Evolutionary conservation across 2,329 filamentous ascomycete genomes (phyloP), one percentile per base, ranked within the genome.

Genomic region (Scedosporium apiospermum): DNA sequence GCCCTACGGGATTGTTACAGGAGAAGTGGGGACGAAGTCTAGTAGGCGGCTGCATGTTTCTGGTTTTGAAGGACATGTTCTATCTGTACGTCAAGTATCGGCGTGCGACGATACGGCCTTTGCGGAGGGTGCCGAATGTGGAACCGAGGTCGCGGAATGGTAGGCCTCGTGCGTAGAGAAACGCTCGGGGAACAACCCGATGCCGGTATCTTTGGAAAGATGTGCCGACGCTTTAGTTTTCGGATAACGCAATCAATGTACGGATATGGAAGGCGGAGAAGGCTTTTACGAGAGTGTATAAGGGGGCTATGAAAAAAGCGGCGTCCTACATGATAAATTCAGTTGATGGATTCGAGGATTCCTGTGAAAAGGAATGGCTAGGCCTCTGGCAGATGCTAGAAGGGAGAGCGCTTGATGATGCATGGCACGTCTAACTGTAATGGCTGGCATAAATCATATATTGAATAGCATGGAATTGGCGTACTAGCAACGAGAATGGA

Each of bases 1-100:
- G 78, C 42, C 78, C 82, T 3, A 83, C 84, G 0, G 88, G 89
- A 0, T 78, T 98, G 27, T 73, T 99, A 38, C 90, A 95, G 70
- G 85, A 89, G 67, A 86, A 88, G 64, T 98, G 95, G 91, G 95
- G 92, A 1, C 82, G 95, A 63, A 97, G 90, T 69, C 79, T 99
- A 2, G 82, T 95, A 1, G 95, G 95, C 1, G 95, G 95, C 0
- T 95, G 91, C 71, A 76, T 96, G 21, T 96, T 93, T 69, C 87
- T 98, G 16, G 87, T 96, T 9, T 74, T 96, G 61, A 95, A 93
- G 73, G 86, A 89, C 68, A 78, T 78, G 2, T 75, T 88, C 60
- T 76, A 78, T 63, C 73, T 89, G 26, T 89, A 87, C 69, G 79
- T 81, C 66, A 88, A 88, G 74, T 86, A 86, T 71, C 78, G 84